phyloP scores from a whole-genome alignment of 2,329 filamentous ascomycete genomes.

The Colletotrichum sp. region DNA sequence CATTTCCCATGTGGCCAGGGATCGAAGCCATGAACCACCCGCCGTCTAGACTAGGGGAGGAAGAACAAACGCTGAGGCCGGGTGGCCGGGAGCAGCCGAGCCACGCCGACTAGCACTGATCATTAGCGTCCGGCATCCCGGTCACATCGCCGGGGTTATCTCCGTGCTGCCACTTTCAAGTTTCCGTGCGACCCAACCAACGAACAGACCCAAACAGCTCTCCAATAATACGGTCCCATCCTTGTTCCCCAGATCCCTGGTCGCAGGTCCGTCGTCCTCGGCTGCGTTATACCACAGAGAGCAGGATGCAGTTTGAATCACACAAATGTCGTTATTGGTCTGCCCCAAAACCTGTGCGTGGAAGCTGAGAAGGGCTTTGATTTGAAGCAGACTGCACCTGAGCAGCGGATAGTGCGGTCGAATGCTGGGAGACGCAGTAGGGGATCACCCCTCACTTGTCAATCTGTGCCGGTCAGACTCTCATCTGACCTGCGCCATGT shows the following conservation, averaged over 20 bases:
- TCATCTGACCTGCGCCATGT: neutral
- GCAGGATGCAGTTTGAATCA: neutral
- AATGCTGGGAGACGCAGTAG: neutral
- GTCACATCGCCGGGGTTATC: neutral
- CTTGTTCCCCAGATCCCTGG: constrained; percentile 13
- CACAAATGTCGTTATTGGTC: neutral
- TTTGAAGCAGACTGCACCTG: neutral
- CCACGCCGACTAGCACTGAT: neutral
- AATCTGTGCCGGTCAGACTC: neutral
- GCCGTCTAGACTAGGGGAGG: neutral
- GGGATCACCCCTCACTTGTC: neutral
- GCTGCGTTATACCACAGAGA: neutral
- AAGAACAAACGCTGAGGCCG: neutral
- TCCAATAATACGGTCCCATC: neutral
- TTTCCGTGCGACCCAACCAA: neutral
- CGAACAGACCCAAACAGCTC: neutral
- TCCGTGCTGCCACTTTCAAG: neutral
- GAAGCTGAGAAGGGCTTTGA: neutral
- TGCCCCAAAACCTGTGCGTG: neutral
- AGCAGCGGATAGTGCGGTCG: neutral
- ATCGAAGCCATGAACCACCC: neutral
- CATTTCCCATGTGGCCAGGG: neutral
- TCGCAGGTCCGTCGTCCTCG: neutral
- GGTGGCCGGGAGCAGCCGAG: constrained; percentile 10
- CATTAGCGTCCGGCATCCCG: neutral